phyloP scores from a whole-genome alignment of 495 filamentous ascomycete species.

The Xylaria cubensis region DNA sequence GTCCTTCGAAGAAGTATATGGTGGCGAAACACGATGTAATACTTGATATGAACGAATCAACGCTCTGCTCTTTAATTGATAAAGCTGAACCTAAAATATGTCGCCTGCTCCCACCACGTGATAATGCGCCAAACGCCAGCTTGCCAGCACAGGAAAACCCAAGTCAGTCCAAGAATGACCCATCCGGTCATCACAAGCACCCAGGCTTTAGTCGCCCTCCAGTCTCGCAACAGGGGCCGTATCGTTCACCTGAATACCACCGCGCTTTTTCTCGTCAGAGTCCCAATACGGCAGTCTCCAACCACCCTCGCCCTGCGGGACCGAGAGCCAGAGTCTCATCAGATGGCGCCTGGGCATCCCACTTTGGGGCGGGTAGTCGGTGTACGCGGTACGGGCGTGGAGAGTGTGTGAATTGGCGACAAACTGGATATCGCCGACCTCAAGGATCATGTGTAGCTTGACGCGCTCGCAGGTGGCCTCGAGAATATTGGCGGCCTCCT shows the following conservation, averaged over 20 bases:
- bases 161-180: not conserved
- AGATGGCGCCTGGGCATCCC: constrained; percentile 68
- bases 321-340: constrained; percentile 85
- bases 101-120: not conserved
- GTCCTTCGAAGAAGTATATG: not conserved
- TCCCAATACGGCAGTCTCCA: constrained; percentile 87
- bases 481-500: constrained; percentile 67
- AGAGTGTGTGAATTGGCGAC: constrained; percentile 71
- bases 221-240: constrained; percentile 59
- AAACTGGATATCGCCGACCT: constrained; percentile 83
- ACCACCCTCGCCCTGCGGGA: constrained; percentile 80
- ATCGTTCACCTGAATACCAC: constrained; percentile 87
- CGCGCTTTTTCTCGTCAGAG: constrained; percentile 80
- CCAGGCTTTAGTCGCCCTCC: constrained; percentile 36
- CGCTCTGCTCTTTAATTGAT: not conserved
- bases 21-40: not conserved
- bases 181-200: not conserved
- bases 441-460: constrained; percentile 77
- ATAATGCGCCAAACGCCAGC: constrained; percentile 12
- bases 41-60: not conserved
- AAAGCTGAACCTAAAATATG: not conserved
- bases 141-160: not conserved
- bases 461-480: constrained; percentile 70
- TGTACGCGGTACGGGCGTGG: constrained; percentile 73
- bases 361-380: constrained; percentile 64